Percentiles rank a stretch among this genome's conserved stretches.
Evolutionary conservation across 2,329 filamentous ascomycete species (phyloP).

Genomic region (Aspergillus viridinutans): DNA sequence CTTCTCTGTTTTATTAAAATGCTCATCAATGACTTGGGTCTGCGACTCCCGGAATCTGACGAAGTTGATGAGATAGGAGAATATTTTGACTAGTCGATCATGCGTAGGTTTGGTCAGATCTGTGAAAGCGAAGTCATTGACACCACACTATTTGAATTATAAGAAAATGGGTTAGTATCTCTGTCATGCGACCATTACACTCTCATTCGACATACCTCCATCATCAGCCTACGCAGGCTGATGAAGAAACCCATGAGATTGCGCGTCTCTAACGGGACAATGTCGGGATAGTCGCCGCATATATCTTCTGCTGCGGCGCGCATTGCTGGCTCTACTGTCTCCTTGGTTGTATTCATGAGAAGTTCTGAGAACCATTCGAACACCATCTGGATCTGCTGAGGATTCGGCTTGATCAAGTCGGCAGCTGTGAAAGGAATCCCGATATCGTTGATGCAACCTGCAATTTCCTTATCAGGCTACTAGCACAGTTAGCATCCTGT

Average conservation of each 20-base stretch:
- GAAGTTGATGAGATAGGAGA: constrained; percentile 98
- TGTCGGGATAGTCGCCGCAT: constrained; percentile 76
- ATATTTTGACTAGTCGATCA: constrained; percentile 86
- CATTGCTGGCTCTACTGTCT: constrained; percentile 93
- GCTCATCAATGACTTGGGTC: constrained; percentile 81
- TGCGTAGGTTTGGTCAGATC: constrained; percentile 90
- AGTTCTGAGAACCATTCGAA: constrained; percentile 97
- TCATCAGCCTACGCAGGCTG: constrained; percentile 71
- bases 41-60: constrained; percentile 94
- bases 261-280: constrained; percentile 79
- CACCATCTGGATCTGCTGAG: constrained; percentile 91
- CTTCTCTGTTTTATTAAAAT: constrained; percentile 85
- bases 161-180: constrained; percentile 1
- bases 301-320: constrained; percentile 83
- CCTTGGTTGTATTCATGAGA: constrained; percentile 86
- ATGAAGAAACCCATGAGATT: constrained; percentile 96
- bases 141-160: constrained; percentile 62
- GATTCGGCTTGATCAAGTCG: constrained; percentile 90
- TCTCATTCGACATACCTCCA: constrained; percentile 49
- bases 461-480: constrained; percentile 72
- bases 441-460: constrained; percentile 95
- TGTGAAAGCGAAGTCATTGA: constrained; percentile 88
- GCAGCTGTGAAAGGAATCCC: constrained; percentile 81
- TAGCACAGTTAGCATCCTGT: constrained; percentile 11
- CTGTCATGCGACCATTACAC: neutral